Percentiles rank a stretch among this genome's conserved stretches.
Evolutionary conservation across 2,329 filamentous ascomycete genomes (phyloP).

Genomic region (Fusarium chaquense): DNA sequence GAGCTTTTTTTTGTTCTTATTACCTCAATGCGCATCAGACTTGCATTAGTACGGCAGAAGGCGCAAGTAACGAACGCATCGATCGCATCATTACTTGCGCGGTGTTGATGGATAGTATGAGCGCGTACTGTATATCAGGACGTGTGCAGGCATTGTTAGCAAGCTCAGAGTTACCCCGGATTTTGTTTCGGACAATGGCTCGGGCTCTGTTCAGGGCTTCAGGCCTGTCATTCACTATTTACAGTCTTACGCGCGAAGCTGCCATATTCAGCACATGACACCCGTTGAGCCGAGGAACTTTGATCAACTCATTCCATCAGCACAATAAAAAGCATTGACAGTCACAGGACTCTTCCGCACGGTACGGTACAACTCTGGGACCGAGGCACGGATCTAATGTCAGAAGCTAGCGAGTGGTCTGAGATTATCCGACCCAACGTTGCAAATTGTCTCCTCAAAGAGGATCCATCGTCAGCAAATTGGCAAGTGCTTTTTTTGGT

Average conservation of each 20-base stretch:
- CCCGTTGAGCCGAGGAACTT: slow-evolving; percentile 31
- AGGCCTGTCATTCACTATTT: slow-evolving; percentile 1
- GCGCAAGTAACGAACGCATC: neutral
- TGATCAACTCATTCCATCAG: neutral
- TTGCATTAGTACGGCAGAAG: slow-evolving; percentile 25
- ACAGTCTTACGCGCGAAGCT: neutral
- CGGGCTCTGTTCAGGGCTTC: slow-evolving; percentile 13
- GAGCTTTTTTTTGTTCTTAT: neutral
- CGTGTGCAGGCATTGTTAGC: slow-evolving; percentile 6
- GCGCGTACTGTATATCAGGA: neutral
- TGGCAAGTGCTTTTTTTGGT: slow-evolving; percentile 26
- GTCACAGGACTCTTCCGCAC: slow-evolving; percentile 14
- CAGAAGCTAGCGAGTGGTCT: slow-evolving; percentile 34
- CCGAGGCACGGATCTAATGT: slow-evolving; percentile 20
- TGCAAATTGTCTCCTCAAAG: slow-evolving; percentile 28
- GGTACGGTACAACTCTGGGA: slow-evolving; percentile 10
- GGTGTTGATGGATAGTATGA: slow-evolving; percentile 5
- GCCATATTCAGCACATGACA: slow-evolving; percentile 14
- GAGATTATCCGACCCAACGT: slow-evolving; percentile 11
- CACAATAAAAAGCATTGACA: slow-evolving; percentile 6
- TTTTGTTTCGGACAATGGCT: slow-evolving; percentile 34
- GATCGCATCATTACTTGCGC: slow-evolving; percentile 7
- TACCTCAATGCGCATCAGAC: slow-evolving; percentile 24
- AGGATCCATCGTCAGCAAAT: slow-evolving; percentile 33
- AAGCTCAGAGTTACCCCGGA: slow-evolving; percentile 27